Evolutionary conservation across 1,139 yeast genomes (phyloP).

Genomic region (Candida dubliniensis): DNA sequence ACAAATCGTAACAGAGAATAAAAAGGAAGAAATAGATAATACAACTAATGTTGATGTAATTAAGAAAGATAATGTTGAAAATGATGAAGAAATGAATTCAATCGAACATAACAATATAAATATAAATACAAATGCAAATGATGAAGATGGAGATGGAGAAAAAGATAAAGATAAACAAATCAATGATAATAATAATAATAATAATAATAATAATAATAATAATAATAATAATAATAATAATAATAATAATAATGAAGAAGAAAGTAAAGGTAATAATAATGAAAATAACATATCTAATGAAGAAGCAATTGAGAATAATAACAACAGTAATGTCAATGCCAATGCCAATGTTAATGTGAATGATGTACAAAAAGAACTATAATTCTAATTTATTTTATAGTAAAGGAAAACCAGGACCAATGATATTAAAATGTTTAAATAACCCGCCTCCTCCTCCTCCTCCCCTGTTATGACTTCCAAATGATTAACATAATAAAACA

Average conservation of each 20-base stretch:
- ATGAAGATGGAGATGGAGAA: too few species aligned
- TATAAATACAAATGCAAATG: too few species aligned
- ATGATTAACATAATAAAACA: too few species aligned
- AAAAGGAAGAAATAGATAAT: neutral
- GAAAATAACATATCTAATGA: neutral
- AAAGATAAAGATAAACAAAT: too few species aligned
- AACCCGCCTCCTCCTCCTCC: too few species aligned
- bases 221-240: slow-evolving; percentile 18
- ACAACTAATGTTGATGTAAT: neutral
- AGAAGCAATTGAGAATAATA: neutral
- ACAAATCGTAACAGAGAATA: neutral
- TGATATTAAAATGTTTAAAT: too few species aligned
- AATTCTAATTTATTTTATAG: too few species aligned
- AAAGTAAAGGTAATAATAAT: neutral
- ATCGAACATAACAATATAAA: too few species aligned
- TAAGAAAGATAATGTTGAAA: neutral
- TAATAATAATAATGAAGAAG: neutral
- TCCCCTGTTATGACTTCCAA: too few species aligned
- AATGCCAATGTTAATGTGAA: neutral
- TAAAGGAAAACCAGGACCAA: too few species aligned
- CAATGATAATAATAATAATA: slow-evolving; percentile 22
- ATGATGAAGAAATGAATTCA: too few species aligned
- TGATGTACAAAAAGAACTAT: neutral
- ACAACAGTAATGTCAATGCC: neutral
- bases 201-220: slow-evolving; percentile 48